A percentile compares a stretch with the other conserved stretches of the same genome.
These are phyloP conservation scores for Chenopodium album DNA, from an alignment of 148 eudicot genomes.

Conservation along the genomic window DNA sequence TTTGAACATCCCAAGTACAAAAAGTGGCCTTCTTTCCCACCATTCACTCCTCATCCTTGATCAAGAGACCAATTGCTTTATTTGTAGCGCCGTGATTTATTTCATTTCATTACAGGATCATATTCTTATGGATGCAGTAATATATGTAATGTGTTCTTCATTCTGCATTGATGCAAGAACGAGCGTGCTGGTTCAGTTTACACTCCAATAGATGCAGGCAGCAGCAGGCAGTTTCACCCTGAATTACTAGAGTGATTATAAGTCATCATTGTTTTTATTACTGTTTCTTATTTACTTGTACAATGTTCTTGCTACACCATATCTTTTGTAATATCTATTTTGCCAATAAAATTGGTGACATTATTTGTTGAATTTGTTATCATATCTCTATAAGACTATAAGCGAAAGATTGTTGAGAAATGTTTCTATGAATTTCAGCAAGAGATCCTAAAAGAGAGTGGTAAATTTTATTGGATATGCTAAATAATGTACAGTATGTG, in stretches of 20 bases:
- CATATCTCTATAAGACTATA: neutral
- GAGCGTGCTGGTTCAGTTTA: neutral
- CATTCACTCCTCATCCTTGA: conserved; percentile 27
- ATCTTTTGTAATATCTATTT: neutral
- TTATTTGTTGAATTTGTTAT: too few relatives aligned
- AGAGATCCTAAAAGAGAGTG: too few relatives aligned
- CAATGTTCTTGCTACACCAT: neutral
- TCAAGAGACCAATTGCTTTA: neutral
- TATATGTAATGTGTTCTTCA: neutral
- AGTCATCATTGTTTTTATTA: neutral
- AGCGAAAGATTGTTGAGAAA: neutral
- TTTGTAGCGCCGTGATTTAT: neutral
- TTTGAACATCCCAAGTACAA: conserved; percentile 27
- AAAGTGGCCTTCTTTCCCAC: conserved; percentile 21
- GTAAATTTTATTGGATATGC: neutral
- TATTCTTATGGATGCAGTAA: neutral
- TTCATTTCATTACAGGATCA: neutral
- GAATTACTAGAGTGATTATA: neutral
- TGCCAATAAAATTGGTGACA: neutral
- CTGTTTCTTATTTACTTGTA: neutral
- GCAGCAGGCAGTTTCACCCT: neutral
- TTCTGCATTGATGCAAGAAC: neutral
- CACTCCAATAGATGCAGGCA: conserved; percentile 5
- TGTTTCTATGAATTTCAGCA: neutral
- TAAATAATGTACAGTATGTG: too few relatives aligned